Evolutionary conservation across 2,329 filamentous ascomycete genomes (phyloP).

Genomic region (Hypoxylon sp.): DNA sequence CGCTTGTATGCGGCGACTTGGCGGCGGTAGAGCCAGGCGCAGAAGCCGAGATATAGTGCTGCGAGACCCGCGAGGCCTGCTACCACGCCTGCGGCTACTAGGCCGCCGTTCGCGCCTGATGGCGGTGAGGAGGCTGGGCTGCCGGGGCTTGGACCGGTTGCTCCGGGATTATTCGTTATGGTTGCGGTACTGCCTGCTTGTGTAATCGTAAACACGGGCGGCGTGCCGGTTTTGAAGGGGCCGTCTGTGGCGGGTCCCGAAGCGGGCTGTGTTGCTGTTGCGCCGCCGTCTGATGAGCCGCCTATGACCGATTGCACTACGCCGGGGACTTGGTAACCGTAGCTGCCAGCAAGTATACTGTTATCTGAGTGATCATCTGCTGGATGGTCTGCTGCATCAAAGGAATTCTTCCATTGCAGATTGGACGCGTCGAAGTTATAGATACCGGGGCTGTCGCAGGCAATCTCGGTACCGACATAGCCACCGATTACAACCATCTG

Average conservation of each 20-base stretch:
- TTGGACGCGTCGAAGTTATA: slow-evolving; percentile 80
- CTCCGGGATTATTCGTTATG: slow-evolving; percentile 56
- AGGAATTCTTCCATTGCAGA: slow-evolving; percentile 74
- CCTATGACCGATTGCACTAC: slow-evolving; percentile 74
- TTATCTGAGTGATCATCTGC: slow-evolving; percentile 64
- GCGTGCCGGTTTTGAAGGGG: slow-evolving; percentile 77
- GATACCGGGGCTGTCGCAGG: slow-evolving; percentile 77
- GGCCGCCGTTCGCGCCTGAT: slow-evolving; percentile 55
- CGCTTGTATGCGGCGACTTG: slow-evolving; percentile 78
- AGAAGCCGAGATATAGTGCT: slow-evolving; percentile 77
- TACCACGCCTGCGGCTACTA: slow-evolving; percentile 67
- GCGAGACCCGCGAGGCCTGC: slow-evolving; percentile 75
- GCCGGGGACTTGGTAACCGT: slow-evolving; percentile 76
- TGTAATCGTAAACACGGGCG: slow-evolving; percentile 78
- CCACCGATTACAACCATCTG: slow-evolving; percentile 81
- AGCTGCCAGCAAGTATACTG: slow-evolving; percentile 69
- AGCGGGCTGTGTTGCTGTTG: slow-evolving; percentile 76
- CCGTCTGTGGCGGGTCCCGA: slow-evolving; percentile 74
- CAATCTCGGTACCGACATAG: slow-evolving; percentile 72
- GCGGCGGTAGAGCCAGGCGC: slow-evolving; percentile 79
- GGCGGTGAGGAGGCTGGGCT: slow-evolving; percentile 6
- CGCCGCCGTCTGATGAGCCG: slow-evolving; percentile 71
- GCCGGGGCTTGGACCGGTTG: slow-evolving; percentile 58
- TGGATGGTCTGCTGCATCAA: slow-evolving; percentile 69
- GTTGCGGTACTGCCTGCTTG: slow-evolving; percentile 64